These are phyloP conservation scores for Poronia punctata DNA, from an alignment of 495 filamentous ascomycete genomes.

Conservation along the genomic window DNA sequence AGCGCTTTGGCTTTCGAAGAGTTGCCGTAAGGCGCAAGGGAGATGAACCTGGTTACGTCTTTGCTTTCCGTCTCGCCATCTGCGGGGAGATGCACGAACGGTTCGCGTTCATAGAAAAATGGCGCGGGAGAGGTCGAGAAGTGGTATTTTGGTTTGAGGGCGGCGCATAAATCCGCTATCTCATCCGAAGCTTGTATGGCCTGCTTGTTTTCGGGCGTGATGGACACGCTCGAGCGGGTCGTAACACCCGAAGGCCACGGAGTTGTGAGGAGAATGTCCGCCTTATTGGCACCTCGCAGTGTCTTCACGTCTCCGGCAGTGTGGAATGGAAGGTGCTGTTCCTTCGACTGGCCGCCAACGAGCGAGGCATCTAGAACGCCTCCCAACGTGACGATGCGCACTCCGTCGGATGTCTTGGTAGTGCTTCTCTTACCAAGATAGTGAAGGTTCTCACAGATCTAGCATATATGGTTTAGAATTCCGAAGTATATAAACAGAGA, in stretches of 20 bases:
- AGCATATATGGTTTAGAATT: background rate
- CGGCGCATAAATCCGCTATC: constrained; percentile 66
- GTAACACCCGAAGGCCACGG: constrained; percentile 74
- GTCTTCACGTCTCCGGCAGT: constrained; percentile 67
- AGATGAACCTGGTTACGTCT: constrained; percentile 78
- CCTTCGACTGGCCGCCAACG: constrained; percentile 46
- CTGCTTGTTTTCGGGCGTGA: constrained; percentile 44
- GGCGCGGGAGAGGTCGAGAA: constrained; percentile 57
- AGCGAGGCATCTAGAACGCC: constrained; percentile 54
- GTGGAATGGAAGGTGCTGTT: constrained; percentile 62
- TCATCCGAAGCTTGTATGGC: constrained; percentile 37
- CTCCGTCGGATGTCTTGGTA: constrained; percentile 82
- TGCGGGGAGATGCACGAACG: constrained; percentile 63
- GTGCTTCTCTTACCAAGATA: constrained; percentile 78
- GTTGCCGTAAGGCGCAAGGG: constrained; percentile 71
- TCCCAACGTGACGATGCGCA: constrained; percentile 75
- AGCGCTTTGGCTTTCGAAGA: constrained; percentile 70
- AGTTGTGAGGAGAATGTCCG: constrained; percentile 80
- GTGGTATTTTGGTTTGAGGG: constrained; percentile 82
- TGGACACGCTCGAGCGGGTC: constrained; percentile 35
- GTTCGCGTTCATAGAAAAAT: constrained; percentile 83
- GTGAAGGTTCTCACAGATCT: constrained; percentile 81
- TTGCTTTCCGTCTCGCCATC: constrained; percentile 34
- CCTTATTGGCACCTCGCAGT: constrained; percentile 62
- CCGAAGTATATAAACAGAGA: background rate